A percentile compares a stretch with the other conserved stretches of the same genome.
phyloP scores from a whole-genome alignment of 352 stramenopile species.

The Phytophthora agathidicida region DNA sequence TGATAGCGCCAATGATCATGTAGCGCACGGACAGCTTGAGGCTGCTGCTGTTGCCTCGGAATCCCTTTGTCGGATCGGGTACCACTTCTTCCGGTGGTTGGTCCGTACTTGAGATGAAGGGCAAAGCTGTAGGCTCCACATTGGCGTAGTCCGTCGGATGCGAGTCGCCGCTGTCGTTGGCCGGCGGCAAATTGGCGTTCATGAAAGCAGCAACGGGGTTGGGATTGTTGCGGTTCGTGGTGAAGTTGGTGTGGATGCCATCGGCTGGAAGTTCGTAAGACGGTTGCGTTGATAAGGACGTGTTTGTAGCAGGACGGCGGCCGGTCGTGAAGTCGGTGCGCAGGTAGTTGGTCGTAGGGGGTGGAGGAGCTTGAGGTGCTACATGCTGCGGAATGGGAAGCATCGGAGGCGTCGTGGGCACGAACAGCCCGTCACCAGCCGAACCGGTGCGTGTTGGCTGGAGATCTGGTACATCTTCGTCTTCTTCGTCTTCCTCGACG shows the following conservation, averaged over 20 bases:
- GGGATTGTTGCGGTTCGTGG: conserved; percentile 29
- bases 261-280: conserved; percentile 11
- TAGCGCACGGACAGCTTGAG: conserved; percentile 57
- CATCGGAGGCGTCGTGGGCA: conserved; percentile 36
- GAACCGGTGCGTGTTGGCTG: conserved; percentile 14
- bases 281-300: not conserved
- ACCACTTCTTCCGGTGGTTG: conserved; percentile 10
- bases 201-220: conserved; percentile 27
- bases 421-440: conserved; percentile 20
- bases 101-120: conserved; percentile 42
- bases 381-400: conserved; percentile 26
- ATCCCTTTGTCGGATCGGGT: conserved; percentile 32
- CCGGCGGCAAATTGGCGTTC: conserved; percentile 9
- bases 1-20: conserved; percentile 55
- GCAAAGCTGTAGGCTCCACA: conserved; percentile 35
- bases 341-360: conserved; percentile 37
- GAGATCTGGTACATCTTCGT: not conserved
- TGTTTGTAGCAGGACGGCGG: conserved; percentile 7
- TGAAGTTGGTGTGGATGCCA: conserved; percentile 57
- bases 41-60: conserved; percentile 47
- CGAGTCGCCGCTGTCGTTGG: conserved; percentile 12
- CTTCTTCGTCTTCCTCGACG: not conserved
- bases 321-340: conserved; percentile 52
- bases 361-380: conserved; percentile 17
- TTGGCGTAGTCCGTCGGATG: conserved; percentile 46